Evolutionary conservation across 1,284 basidiomycete genomes (phyloP), one percentile per base, ranked within the genome.

Genomic region (Fomitiporia mediterranea): DNA sequence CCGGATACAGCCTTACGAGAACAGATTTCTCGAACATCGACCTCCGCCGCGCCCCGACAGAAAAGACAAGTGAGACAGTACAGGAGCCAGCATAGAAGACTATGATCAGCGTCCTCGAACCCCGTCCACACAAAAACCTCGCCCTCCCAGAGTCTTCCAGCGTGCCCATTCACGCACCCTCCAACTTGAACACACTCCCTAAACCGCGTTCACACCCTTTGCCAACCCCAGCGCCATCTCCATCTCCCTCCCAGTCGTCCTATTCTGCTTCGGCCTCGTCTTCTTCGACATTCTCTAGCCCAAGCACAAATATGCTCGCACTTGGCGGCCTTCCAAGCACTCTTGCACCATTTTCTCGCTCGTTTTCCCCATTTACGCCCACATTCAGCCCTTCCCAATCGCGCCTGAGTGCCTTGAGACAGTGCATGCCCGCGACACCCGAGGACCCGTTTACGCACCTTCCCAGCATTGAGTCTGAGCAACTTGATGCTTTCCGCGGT

Each of bases 161-260:
- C 39, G 34, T n/a, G 13, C 27, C n/a, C 17, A 25, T 28, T 2
- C 17, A 48, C 27, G 15, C 43, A 9, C 21, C 35, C 55, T 38
- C 43, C 37, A 28, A 38, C 17, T 13, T 44, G 38, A 17, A 37
- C 44, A 17, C 30, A 17, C 51, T 4, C 51, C 34, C 32, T 9
- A 27, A 37, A 8, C 43, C 35, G 25, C 52, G 47, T 13, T 49
- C 46, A 25, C 51, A 54, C 15, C 43, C 53, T 19, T 43, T 39
- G 32, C 57, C 57, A 19, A 58, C 57, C 17, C 57, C 57, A 8
- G 47, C 57, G 1, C 57, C 55, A 21, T 56, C 55, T 9, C 55
- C 57, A 13, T 53, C 57, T 4, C 57, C 57, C 11, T 58, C 51
- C 11, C 39, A 19, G 27, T 50, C 46, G 13, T 34, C 38, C 3